Conservation (phyloP, 2,329 filamentous ascomycete species). For the Hypoxylon sp. region DNA sequence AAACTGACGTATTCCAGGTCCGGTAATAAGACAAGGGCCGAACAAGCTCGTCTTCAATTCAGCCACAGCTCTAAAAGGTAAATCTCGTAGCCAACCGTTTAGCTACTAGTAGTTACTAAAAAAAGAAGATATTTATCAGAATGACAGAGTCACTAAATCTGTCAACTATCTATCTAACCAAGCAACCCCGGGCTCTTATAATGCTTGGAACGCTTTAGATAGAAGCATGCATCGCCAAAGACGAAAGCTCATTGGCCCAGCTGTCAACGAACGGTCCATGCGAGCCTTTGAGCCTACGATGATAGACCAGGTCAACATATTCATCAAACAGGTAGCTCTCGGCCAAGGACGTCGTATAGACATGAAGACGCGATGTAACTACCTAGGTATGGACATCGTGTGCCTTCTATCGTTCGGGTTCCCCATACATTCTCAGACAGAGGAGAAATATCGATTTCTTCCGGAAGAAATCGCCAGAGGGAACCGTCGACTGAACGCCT, state of each 20-base stretch:
- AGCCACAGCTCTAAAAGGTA: constrained; percentile 36
- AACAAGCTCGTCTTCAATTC: constrained; percentile 46
- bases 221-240: constrained; percentile 36
- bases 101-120: neutral
- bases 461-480: constrained; percentile 26
- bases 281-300: constrained; percentile 45
- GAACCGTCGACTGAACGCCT: constrained; percentile 36
- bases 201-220: constrained; percentile 39
- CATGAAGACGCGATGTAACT: constrained; percentile 30
- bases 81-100: neutral
- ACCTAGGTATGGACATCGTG: constrained; percentile 41
- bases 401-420: constrained; percentile 43
- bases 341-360: constrained; percentile 19
- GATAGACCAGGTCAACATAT: constrained; percentile 41
- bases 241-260: constrained; percentile 39
- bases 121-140: constrained; percentile 41
- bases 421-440: constrained; percentile 34
- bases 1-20: constrained; percentile 21
- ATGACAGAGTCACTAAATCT: constrained; percentile 40
- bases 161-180: constrained; percentile 37
- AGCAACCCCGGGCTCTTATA: constrained; percentile 21
- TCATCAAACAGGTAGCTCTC: constrained; percentile 26
- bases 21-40: constrained; percentile 41
- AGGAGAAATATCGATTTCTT: constrained; percentile 38
- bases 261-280: constrained; percentile 41